phyloP scores from a whole-genome alignment of 1,284 basidiomycete genomes.

The Tylopilus microsporus region DNA sequence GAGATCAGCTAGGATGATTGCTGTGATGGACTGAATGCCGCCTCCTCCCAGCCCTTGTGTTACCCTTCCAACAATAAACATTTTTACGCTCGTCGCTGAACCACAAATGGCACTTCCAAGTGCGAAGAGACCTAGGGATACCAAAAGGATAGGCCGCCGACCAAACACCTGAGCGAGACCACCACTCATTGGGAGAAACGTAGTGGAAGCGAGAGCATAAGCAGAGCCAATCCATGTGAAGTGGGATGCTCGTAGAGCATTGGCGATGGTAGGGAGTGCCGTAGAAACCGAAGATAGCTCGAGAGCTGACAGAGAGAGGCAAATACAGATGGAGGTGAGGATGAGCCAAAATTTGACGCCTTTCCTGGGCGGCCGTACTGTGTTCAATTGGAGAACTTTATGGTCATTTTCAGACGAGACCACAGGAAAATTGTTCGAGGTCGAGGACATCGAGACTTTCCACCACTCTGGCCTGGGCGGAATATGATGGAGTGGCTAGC shows the following conservation, averaged over 20 bases:
- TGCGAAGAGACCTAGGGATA: constrained; percentile 2
- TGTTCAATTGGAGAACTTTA: not conserved
- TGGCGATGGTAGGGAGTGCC: constrained; percentile 3
- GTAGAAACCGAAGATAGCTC: constrained; percentile 3
- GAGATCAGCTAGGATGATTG: constrained; percentile 3
- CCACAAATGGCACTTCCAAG: constrained; percentile 6
- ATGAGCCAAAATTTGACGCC: constrained; percentile 1
- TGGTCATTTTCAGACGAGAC: not conserved
- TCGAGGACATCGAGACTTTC: not conserved
- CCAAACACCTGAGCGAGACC: constrained; percentile 2
- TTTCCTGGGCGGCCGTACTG: not conserved
- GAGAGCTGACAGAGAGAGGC: not conserved
- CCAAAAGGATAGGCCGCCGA: not conserved
- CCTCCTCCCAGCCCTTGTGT: constrained; percentile 6
- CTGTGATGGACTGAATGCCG: constrained; percentile 2
- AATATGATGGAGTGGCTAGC: too few species aligned
- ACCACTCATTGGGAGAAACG: constrained; percentile 10
- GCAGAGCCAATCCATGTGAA: constrained; percentile 7
- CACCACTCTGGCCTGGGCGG: too few species aligned
- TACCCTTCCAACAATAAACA: constrained; percentile 1
- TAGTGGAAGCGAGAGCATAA: constrained; percentile 5
- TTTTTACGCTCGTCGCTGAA: not conserved
- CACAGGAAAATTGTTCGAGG: not conserved
- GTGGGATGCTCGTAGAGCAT: not conserved
- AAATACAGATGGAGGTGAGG: not conserved